Percentiles rank a stretch among this genome's conserved stretches.
Evolutionary conservation across 768 basidiomycete species (phyloP).

Genomic region (Rhodotorula graminis): DNA sequence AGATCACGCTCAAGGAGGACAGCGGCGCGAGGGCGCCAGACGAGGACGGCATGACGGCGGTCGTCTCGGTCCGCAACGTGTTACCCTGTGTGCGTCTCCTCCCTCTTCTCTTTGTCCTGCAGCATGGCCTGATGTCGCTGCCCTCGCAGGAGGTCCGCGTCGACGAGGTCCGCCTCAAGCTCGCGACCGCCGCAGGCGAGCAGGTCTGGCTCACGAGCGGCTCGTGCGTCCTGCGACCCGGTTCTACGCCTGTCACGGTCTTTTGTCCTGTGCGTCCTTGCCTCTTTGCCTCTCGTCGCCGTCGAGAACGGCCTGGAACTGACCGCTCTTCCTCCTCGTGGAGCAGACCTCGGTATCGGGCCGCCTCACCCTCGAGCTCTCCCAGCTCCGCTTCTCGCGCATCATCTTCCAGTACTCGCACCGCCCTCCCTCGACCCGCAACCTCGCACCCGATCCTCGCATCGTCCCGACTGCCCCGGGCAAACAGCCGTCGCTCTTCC

Average conservation of each 20-base stretch:
- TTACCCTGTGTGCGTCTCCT: slow-evolving; percentile 65
- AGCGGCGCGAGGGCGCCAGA: not conserved
- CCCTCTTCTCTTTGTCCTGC: not conserved
- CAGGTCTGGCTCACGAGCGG: slow-evolving; percentile 57
- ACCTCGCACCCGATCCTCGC: slow-evolving; percentile 26
- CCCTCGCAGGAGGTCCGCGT: slow-evolving; percentile 59
- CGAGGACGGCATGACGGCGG: slow-evolving; percentile 47
- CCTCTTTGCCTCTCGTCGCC: not conserved
- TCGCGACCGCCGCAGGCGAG: slow-evolving; percentile 62
- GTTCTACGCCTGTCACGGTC: slow-evolving; percentile 57
- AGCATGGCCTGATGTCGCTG: not conserved
- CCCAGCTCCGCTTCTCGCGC: slow-evolving; percentile 61
- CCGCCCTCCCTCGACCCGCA: slow-evolving; percentile 21
- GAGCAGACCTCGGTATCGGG: slow-evolving; percentile 66
- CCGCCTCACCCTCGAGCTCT: slow-evolving; percentile 62
- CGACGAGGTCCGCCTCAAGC: slow-evolving; percentile 60
- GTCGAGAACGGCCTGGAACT: no score
- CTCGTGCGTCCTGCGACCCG: slow-evolving; percentile 54
- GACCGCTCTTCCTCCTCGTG: not conserved
- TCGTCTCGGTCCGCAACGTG: slow-evolving; percentile 60
- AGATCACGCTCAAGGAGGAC: slow-evolving; percentile 12
- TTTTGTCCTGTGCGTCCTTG: slow-evolving; percentile 64
- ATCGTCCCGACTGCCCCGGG: not conserved
- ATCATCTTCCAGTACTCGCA: slow-evolving; percentile 62
- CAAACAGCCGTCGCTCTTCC: slow-evolving; percentile 50